A percentile compares a stretch with the other conserved stretches of the same genome.
These are phyloP conservation scores for Penicillium canescens DNA, from an alignment of 495 filamentous ascomycete species.

Conservation along the genomic window DNA sequence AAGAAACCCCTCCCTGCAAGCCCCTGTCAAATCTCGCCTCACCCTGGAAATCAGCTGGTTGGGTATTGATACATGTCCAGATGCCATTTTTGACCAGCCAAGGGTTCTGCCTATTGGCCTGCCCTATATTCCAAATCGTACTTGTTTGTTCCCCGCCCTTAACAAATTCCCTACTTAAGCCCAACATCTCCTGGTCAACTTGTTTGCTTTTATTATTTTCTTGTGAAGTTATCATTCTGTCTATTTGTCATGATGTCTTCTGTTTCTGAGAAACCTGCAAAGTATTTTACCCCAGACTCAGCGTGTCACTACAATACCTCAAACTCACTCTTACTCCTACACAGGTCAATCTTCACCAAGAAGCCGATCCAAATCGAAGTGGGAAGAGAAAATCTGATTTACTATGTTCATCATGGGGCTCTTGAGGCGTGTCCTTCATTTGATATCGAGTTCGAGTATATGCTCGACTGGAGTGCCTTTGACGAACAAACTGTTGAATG, in stretches of 20 bases:
- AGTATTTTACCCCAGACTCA: not conserved
- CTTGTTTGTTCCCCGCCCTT: no score
- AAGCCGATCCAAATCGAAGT: conserved; percentile 5
- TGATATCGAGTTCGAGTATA: not conserved
- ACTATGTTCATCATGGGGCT: conserved; percentile 5
- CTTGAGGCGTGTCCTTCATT: conserved; percentile 5
- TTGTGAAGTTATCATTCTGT: no score
- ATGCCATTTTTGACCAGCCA: no score
- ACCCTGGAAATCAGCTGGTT: no score
- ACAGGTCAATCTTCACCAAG: conserved; percentile 5
- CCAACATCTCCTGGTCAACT: no score
- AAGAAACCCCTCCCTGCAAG: no score
- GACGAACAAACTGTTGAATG: conserved; percentile 16
- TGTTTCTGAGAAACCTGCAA: not conserved
- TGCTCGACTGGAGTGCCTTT: conserved; percentile 10
- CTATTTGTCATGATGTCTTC: not conserved
- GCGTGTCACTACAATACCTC: not conserved
- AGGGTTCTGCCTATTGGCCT: no score
- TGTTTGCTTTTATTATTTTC: no score
- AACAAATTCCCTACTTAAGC: no score
- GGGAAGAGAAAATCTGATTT: not conserved
- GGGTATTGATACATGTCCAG: no score
- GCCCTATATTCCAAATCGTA: no score
- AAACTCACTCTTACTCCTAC: not conserved
- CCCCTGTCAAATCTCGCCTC: no score